Conservation (phyloP, 2,329 filamentous ascomycete species). For the Fusarium sp. region DNA sequence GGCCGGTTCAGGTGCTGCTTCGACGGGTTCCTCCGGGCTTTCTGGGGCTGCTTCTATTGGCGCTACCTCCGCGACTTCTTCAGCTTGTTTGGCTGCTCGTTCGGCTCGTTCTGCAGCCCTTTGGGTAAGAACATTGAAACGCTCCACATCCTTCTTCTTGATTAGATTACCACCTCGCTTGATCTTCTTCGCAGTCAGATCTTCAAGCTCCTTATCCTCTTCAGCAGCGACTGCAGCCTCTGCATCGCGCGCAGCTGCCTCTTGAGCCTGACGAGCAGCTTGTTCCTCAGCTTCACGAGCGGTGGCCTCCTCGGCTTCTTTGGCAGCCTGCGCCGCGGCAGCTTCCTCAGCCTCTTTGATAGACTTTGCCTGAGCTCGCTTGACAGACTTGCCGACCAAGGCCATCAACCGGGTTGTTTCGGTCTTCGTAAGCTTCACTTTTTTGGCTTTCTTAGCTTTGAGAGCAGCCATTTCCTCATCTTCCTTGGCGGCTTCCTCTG, state of each 20-base stretch:
- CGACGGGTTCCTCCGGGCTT: constrained; percentile 29
- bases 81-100: constrained; percentile 49
- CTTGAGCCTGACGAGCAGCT: constrained; percentile 35
- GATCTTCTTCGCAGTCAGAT: constrained; percentile 41
- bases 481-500: constrained; percentile 42
- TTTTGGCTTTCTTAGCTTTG: constrained; percentile 53
- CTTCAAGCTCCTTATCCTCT: constrained; percentile 47
- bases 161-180: constrained; percentile 43
- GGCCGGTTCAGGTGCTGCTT: constrained; percentile 30
- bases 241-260: constrained; percentile 45
- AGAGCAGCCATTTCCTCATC: constrained; percentile 44
- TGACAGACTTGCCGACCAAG: constrained; percentile 39
- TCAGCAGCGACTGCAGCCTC: constrained; percentile 48
- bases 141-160: constrained; percentile 44
- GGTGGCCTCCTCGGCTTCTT: constrained; percentile 47
- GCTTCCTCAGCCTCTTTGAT: constrained; percentile 39
- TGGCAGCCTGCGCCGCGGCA: constrained; percentile 32
- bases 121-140: constrained; percentile 37
- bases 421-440: constrained; percentile 46
- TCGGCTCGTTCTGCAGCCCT: constrained; percentile 12
- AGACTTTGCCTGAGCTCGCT: constrained; percentile 44
- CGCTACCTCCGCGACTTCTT: constrained; percentile 30
- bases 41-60: constrained; percentile 29
- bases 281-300: constrained; percentile 37
- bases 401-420: constrained; percentile 42